These are phyloP conservation scores for Potentilla sterilis DNA, from an alignment of 306 rosid species.

Conservation along the genomic window DNA sequence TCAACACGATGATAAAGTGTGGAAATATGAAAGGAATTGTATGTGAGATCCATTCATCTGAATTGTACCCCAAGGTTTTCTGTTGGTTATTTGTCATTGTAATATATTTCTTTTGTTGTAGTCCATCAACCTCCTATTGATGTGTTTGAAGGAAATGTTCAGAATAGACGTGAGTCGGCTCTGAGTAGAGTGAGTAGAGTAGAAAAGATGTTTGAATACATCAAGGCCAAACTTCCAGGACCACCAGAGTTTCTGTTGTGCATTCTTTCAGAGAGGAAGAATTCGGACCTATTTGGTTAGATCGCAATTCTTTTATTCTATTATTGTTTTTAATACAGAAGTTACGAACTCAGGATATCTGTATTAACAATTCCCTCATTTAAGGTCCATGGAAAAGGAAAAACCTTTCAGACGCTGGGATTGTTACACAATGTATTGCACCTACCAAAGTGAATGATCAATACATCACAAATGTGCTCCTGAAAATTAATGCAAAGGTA, in stretches of 20 bases:
- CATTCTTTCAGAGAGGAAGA: constrained; percentile 47
- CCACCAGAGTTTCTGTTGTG: constrained; percentile 37
- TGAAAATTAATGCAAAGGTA: constrained; percentile 46
- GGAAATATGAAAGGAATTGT: not conserved
- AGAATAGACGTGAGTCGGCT: constrained; percentile 14
- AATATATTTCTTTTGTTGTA: constrained; percentile 11
- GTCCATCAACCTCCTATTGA: constrained; percentile 8
- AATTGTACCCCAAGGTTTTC: not conserved
- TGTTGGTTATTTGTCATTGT: constrained; percentile 6
- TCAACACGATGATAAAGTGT: not conserved
- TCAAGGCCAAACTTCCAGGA: not conserved
- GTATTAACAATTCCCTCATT: not conserved
- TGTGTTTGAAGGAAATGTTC: constrained; percentile 25
- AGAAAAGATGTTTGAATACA: constrained; percentile 12
- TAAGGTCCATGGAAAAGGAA: constrained; percentile 45
- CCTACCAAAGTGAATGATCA: constrained; percentile 33
- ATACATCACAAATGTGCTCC: constrained; percentile 43
- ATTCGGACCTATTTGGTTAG: constrained; percentile 43
- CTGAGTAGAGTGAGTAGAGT: constrained; percentile 35
- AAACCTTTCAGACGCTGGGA: constrained; percentile 31
- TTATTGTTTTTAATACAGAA: not conserved
- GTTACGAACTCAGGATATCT: too few species aligned
- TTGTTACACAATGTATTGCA: constrained; percentile 29
- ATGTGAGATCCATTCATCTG: not conserved
- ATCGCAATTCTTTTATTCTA: too few species aligned